Base-by-base conservation (phyloP, 108 stramenopile species). In the Cyclotella choctawhatcheeana region DNA sequence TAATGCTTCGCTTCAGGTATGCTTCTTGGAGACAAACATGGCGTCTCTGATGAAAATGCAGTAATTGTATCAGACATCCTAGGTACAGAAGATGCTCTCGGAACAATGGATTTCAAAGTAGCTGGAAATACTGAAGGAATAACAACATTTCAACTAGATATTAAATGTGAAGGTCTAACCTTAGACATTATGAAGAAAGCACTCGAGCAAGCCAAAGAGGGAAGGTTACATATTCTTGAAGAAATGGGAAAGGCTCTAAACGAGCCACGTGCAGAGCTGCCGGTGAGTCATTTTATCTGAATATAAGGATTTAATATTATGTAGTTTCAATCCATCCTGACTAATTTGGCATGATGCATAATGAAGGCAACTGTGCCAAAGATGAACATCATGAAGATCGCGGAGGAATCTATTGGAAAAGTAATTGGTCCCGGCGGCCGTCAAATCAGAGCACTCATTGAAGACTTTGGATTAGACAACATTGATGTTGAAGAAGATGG, bases 121-220 rank as follows among this genome's bases (percentile, higher is more conserved):
- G 94, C 94, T 4, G 96, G 96, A 18, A 84, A 90, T 55, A 70
- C 82, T 50, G 82, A 84, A 10, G 96, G 94, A 24, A 89, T 93
- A 54, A 88, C 88, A 30, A 85, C 90, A n/a, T 97, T 98, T 54
- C 97, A 98, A 69, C 76, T 98, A 35, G 97, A 98, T 77, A 94
- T 96, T 81, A 98, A 98, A 74, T 92, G 93, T 60, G 89, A 92
- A 58, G 93, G 87, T 60, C 67, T 96, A 20, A 94, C 90, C 8
- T 48, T 94, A 22, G 74, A 82, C 24, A 89, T 88, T n/a, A 91
- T 97, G 81, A 60, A 84, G 24, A 67, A 78, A 10, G 97, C 95
- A n/a, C 74, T 97, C 13, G 91, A 86, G 55, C 95, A 96, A 69
- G 91, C 93, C 24, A 84, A 73, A 37, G 73, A 67, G 21, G 93